Base-by-base conservation (phyloP, 495 filamentous ascomycete genomes). In the Penicilliopsis zonata region DNA sequence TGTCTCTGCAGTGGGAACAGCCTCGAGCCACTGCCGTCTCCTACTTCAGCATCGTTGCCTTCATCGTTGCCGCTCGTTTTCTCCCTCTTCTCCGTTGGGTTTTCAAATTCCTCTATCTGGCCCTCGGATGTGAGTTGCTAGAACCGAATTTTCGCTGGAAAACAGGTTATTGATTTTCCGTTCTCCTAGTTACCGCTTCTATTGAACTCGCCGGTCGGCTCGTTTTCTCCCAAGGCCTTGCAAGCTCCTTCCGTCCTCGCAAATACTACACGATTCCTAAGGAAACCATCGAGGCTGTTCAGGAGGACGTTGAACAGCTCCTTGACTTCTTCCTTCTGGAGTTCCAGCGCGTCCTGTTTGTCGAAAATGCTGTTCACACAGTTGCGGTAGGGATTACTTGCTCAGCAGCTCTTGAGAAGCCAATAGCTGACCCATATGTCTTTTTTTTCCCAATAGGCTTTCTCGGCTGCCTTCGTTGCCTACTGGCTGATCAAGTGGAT, bases 261-360 rank as follows among this genome's bases (percentile, higher is more conserved):
- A 75, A 81, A 51, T 99, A 99, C 67, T 94, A 87, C 59, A 94
- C 84, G 16, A 66, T 99, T 23, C 78, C 86, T 7, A 74, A 80
- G 44, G 83, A 90, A 42, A 83, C 82, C 6, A 62, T 94, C 9
- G 84, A 96, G 44, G 61, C 67, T 33, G 47, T 85, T 10, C 66
- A 86, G 32, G 86, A 85, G 40, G 90, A 96, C 49, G 51, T 88
- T 18, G 81, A 88, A 52, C 86, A 95, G 57, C 67, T 99, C 30
- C 61, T 87, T 59, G 94, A 99, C 70, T 99, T 99, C 63, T 86
- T 95, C 61, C 69, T 94, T 42, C 86, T 99, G 41, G 90, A 99
- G 63, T 77, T 83, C 53, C 90, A 99, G 71, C 77, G 92, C 37
- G 73, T 99, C 46, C 44, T 96, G 33, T 99, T 93, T 44, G 90